Conservation (phyloP, 768 basidiomycete species). For the Amanita inopinata region DNA sequence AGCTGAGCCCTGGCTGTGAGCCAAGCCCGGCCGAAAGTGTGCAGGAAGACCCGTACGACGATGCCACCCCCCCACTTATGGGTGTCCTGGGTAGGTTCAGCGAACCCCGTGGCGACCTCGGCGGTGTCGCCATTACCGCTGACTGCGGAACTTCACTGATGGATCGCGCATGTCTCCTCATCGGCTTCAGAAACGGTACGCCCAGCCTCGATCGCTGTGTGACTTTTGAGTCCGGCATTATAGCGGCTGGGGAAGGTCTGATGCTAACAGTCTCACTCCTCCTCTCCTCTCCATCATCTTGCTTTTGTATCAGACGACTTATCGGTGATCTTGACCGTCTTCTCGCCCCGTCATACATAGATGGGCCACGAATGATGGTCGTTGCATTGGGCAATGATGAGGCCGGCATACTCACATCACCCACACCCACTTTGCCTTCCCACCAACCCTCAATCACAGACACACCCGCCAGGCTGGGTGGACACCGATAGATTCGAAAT, state of each 20-base stretch:
- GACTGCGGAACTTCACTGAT: conserved; percentile 27
- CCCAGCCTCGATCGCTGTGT: conserved; percentile 28
- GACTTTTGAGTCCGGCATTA: conserved; percentile 8
- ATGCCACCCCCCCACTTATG: conserved; percentile 7
- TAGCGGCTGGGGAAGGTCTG: background rate
- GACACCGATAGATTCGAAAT: conserved; percentile 63
- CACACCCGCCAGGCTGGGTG: conserved; percentile 31
- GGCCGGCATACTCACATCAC: conserved; percentile 31
- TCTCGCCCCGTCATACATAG: background rate
- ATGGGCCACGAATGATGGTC: conserved; percentile 3
- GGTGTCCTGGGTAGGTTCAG: conserved; percentile 23
- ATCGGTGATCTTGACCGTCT: conserved; percentile 13
- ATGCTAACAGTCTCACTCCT: background rate
- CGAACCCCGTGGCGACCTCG: conserved; percentile 20
- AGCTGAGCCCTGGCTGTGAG: background rate
- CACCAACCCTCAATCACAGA: conserved; percentile 65
- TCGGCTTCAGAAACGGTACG: conserved; percentile 34
- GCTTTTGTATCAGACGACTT: conserved; percentile 13
- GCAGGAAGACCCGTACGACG: conserved; percentile 1
- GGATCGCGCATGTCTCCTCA: conserved; percentile 27
- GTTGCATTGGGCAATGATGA: conserved; percentile 7
- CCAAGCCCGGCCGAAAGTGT: conserved; percentile 10
- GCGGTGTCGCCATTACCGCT: conserved; percentile 10
- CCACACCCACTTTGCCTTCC: conserved; percentile 69
- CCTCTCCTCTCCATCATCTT: background rate